Base-by-base conservation (phyloP, 2,329 filamentous ascomycete species). In the Daldinia sp. region DNA sequence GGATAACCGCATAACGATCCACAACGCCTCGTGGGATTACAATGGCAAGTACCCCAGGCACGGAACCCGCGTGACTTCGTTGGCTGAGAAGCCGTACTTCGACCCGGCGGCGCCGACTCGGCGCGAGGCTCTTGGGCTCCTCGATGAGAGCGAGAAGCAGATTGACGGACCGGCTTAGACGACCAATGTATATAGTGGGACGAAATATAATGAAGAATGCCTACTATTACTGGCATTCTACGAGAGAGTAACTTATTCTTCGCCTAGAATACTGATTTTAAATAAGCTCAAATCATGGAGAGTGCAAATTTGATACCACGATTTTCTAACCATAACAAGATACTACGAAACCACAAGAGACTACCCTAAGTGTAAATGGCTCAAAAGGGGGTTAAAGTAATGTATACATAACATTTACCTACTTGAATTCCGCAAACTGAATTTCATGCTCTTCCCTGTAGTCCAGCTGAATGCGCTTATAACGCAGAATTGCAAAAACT, bases 11-110 rank as follows among this genome's bases (percentile, higher is more conserved):
- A 90, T 92, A 65, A 92, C 91, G 0, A 92, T 92, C 41, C 90
- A 93, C 72, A 92, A 92, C 69, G 90, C 90, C 0, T 90, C 87
- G 73, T 93, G 90, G 89, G 90, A 93, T 72, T 93, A 93, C 74
- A 89, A 87, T 37, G 89, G 89, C 1, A 84, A 81, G 20, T 83
- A 92, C 75, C 89, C 90, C 0, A 83, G 91, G 42, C 91, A 93
- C 76, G 91, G 91, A 2, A 93, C 90, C 0, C 83, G 92, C 30
- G 90, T 93, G 3, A 93, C 90, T 0, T 83, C 88, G 6, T 79
- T 93, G 58, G 91, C 89, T 0, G 92, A 93, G 81, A 89, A 89
- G 81, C 91, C 91, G 0, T 90, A 85, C 73, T 93, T 91, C 72
- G 86, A 91, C 60, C 79, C 86, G 0, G 81, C 84, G 9, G 90